Evolutionary conservation across 805 yeast species (phyloP).

Genomic region (Wickerhamiella australiensis): DNA sequence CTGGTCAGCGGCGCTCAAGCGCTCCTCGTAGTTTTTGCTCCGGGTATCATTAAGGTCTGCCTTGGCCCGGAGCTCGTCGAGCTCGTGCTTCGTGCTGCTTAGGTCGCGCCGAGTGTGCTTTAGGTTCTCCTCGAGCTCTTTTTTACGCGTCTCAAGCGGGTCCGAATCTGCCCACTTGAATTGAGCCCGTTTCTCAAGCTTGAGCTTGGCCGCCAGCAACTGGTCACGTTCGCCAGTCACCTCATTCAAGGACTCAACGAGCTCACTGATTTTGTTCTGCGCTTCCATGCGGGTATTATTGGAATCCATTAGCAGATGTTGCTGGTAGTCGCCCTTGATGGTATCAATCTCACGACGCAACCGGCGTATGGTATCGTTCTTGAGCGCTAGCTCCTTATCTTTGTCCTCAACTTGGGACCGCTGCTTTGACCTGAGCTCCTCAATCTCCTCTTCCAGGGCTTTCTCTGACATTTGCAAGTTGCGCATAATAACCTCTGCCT

Average conservation of each 20-base stretch:
- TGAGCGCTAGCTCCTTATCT: conserved; percentile 9
- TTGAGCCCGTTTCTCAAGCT: conserved; percentile 35
- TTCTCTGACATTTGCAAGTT: conserved; percentile 53
- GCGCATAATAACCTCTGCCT: conserved; percentile 61
- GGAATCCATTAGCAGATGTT: background rate
- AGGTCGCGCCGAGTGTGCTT: conserved; percentile 19
- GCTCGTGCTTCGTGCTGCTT: conserved; percentile 19
- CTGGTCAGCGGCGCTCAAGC: conserved; percentile 39
- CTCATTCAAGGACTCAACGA: conserved; percentile 49
- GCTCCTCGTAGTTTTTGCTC: conserved; percentile 34
- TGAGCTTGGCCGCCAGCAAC: conserved; percentile 39
- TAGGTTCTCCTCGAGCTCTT: conserved; percentile 29
- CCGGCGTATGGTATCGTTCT: conserved; percentile 8
- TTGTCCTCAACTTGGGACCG: conserved; percentile 6
- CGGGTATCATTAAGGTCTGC: conserved; percentile 24
- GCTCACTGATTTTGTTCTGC: conserved; percentile 38
- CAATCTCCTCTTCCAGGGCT: conserved; percentile 36
- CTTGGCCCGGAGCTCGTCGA: conserved; percentile 20
- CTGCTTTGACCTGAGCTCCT: conserved; percentile 13
- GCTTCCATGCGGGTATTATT: conserved; percentile 1
- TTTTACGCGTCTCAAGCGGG: conserved; percentile 17
- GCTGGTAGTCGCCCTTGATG: conserved; percentile 2
- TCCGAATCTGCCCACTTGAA: conserved; percentile 34
- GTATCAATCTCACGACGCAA: conserved; percentile 9
- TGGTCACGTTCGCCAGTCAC: conserved; percentile 52